Conservation (phyloP, 768 basidiomycete species). For the Termitomyces sp. region DNA sequence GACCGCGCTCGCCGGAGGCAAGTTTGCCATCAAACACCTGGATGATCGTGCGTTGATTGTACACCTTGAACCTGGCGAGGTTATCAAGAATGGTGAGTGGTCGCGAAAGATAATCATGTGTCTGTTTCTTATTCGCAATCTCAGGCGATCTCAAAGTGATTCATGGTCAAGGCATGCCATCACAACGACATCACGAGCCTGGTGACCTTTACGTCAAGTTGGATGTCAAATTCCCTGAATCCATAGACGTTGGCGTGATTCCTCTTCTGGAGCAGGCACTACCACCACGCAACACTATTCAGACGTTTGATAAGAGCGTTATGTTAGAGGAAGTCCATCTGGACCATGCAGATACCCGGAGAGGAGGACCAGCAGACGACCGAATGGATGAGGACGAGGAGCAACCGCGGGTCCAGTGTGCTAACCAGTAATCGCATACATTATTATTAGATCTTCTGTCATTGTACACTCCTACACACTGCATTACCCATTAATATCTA, state of each 20-base stretch:
- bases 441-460: slow-evolving; percentile 19
- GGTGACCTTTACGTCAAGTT: slow-evolving; percentile 91
- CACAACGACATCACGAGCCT: slow-evolving; percentile 93
- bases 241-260: slow-evolving; percentile 61
- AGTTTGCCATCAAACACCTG: slow-evolving; percentile 85
- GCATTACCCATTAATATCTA: slow-evolving; percentile 29
- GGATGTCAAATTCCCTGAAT: slow-evolving; percentile 84
- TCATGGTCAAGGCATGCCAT: slow-evolving; percentile 96
- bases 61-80: slow-evolving; percentile 80
- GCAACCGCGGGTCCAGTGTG: slow-evolving; percentile 95
- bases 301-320: slow-evolving; percentile 61
- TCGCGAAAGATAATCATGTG: neutral
- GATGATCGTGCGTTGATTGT: slow-evolving; percentile 89
- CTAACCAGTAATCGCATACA: slow-evolving; percentile 60
- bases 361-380: slow-evolving; percentile 55
- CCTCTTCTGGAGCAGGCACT: slow-evolving; percentile 79
- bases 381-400: slow-evolving; percentile 92
- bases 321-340: slow-evolving; percentile 81
- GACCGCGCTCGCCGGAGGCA: slow-evolving; percentile 89
- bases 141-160: slow-evolving; percentile 87
- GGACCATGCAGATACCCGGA: slow-evolving; percentile 69
- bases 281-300: slow-evolving; percentile 65
- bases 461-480: slow-evolving; percentile 30
- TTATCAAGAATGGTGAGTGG: slow-evolving; percentile 84
- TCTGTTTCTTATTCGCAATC: neutral